Evolutionary conservation across 352 stramenopile species (phyloP), one percentile per base, ranked within the genome.

Genomic region (Phytophthora cryptogea): DNA sequence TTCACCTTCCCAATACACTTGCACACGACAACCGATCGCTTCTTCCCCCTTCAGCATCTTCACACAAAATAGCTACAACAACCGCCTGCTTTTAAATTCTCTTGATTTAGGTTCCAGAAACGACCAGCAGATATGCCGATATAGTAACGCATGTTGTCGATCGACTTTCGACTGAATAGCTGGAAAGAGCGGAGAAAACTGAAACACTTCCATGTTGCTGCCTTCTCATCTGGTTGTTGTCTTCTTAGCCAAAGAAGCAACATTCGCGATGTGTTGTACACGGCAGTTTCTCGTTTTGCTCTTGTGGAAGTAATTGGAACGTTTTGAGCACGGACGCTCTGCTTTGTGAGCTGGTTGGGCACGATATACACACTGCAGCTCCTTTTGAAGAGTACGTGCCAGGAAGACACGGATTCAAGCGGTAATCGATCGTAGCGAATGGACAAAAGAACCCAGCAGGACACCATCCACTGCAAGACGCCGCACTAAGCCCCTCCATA

Each of bases 1-100:
- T 26, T 90, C 79, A 11, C 67, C 77, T 54, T 86, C 78, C 83
- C 80, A 92, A 55, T 79, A 89, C 54, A 92, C 80, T 9, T 75
- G 72, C 50, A 89, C 80, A 11, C 70, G 74, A 39, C 65, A 71
- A 2, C 78, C 83, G 1, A 90, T 65, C 3, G 59, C 59, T 28
- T 57, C 14, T 31, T 60, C 49, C 1, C 50, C 54, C n/a, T 39
- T 36, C 46, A 23, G 20, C 20, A 60, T 63, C 0, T 2, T 43
- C 30, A 3, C 10, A 8, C 16, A 23, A 50, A 54, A 49, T 58
- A 27, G 59, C 59, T 67, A 63, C 59, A 50, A 51, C 46, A 56
- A 43, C 20, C 8, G 39, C 30, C 36, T 23, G 20, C 20, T 23
- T 23, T 23, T 23, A 14, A 23, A 23, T 41, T 17, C 36, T n/a